Evolutionary conservation across 306 rosid species (phyloP), one percentile per base, ranked within the genome.

Genomic region (Prunus salicina): DNA sequence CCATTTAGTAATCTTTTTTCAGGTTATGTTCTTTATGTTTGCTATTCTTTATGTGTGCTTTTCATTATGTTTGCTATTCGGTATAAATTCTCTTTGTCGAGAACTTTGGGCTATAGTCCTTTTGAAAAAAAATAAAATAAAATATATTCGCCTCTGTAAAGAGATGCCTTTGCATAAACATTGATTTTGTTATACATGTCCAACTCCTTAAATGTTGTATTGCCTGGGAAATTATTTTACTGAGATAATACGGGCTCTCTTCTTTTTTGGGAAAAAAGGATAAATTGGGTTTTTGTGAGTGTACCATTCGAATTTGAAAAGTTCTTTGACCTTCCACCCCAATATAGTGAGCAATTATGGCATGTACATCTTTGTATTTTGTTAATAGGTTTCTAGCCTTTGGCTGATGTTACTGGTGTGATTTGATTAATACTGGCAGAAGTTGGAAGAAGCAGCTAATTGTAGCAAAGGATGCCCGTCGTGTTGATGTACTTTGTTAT

Each of bases 401-500:
- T 57, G 50, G 60, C 79, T 82, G 84, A 76, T 79, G 71, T 68
- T n/a, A 57, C 76, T 82, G 63, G 43, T 75, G 78, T 76, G 70
- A 66, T 73, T 63, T 70, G 49, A 81, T 83, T 50, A 64, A 69
- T 70, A 25, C 67, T 87, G 80, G 71, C 89, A 96, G 99, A 74
- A 84, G 82, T 72, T 96, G 99, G 98, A 96, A 91, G 91, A 96
- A 96, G 90, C 99, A 92, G 90, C 80, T 96, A 81, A 87, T 67
- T 34, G 83, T 88, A 74, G 99, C 98, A 5, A 92, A 87, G 88
- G 99, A 96, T 82, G 99, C 99, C 20, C 96, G 99, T 20, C 97
- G 99, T 65, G 90, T 96, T 20, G 99, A 96, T 77, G 81, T 88
- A 50, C 88, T 96, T 15, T 96, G 99, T 80, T 88, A 89, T 78